These are phyloP conservation scores for Nakaseomyces sp. DNA, from an alignment of 1,139 yeast genomes.

Conservation along the genomic window DNA sequence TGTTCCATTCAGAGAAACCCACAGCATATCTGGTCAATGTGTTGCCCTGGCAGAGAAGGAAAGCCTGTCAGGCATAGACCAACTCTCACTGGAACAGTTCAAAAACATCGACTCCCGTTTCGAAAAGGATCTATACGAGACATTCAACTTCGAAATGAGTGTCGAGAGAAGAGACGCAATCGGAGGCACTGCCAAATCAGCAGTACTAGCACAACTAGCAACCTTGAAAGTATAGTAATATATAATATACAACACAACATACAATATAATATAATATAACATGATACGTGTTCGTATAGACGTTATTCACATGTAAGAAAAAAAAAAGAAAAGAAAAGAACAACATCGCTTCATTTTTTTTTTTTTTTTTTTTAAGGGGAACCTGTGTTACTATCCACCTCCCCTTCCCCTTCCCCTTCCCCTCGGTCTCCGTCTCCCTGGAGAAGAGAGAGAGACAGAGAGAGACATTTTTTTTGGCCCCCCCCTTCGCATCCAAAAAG, in stretches of 20 bases:
- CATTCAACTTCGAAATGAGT: slow-evolving; percentile 83
- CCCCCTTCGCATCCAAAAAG: too few relatives aligned
- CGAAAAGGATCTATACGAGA: slow-evolving; percentile 67
- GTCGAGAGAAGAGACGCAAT: slow-evolving; percentile 95
- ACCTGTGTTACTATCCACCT: too few relatives aligned
- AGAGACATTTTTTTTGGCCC: too few relatives aligned
- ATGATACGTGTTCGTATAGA: slow-evolving; percentile 1
- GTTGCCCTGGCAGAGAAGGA: slow-evolving; percentile 81
- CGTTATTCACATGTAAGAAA: too few relatives aligned
- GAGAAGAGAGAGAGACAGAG: too few relatives aligned
- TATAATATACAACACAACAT: slow-evolving; percentile 1
- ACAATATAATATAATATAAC: background rate
- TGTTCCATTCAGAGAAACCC: slow-evolving; percentile 98
- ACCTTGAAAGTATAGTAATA: slow-evolving; percentile 35
- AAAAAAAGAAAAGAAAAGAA: too few relatives aligned
- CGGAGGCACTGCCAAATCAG: slow-evolving; percentile 93
- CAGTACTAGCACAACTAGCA: slow-evolving; percentile 68
- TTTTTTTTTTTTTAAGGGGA: too few relatives aligned
- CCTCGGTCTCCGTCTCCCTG: too few relatives aligned
- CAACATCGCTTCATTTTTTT: too few relatives aligned
- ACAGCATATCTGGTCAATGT: slow-evolving; percentile 96
- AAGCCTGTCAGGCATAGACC: slow-evolving; percentile 69
- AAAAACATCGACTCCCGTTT: slow-evolving; percentile 73
- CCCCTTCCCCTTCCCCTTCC: too few relatives aligned
- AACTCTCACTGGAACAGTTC: slow-evolving; percentile 69